Percentiles rank a stretch among this genome's conserved stretches.
Evolutionary conservation across 768 basidiomycete species (phyloP).

Genomic region (Neoboletus brunneissimus): DNA sequence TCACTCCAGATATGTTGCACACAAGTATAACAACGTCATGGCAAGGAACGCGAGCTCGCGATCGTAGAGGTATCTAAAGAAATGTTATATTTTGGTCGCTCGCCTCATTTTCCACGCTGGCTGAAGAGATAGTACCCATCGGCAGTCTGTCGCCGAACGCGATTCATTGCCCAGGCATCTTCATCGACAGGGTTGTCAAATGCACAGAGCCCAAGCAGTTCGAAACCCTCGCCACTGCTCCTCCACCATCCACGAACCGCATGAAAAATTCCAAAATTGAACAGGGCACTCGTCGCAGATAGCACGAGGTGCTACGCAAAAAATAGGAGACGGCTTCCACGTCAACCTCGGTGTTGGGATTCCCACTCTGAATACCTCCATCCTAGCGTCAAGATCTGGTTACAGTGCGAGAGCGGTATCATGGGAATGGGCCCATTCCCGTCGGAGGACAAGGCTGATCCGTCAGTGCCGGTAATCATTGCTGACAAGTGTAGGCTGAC

Average conservation of each 20-base stretch:
- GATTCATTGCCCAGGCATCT: constrained; percentile 79
- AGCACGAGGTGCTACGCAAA: constrained; percentile 81
- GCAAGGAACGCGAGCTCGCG: constrained; percentile 81
- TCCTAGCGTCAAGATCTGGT: constrained; percentile 69
- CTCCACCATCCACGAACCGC: constrained; percentile 38
- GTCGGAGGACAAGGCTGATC: constrained; percentile 69
- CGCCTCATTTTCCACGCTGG: constrained; percentile 40
- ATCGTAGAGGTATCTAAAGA: constrained; percentile 67
- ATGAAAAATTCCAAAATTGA: constrained; percentile 47
- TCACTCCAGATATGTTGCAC: constrained; percentile 65
- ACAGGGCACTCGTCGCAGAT: constrained; percentile 63
- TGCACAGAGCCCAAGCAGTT: constrained; percentile 73
- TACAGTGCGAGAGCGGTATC: constrained; percentile 88
- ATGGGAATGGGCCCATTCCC: constrained; percentile 87
- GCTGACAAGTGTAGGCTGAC: constrained; percentile 2
- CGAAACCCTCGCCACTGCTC: constrained; percentile 66
- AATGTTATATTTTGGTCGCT: neutral
- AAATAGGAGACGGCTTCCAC: constrained; percentile 80
- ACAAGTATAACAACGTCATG: constrained; percentile 84
- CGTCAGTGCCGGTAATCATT: constrained; percentile 45
- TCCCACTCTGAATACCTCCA: constrained; percentile 79
- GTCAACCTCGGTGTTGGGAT: constrained; percentile 91
- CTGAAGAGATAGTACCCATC: constrained; percentile 81
- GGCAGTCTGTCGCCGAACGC: constrained; percentile 79
- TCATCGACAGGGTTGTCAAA: constrained; percentile 79